phyloP scores from a whole-genome alignment of 371 early-diverging fungal species.

The Saksenaea oblongispora region DNA sequence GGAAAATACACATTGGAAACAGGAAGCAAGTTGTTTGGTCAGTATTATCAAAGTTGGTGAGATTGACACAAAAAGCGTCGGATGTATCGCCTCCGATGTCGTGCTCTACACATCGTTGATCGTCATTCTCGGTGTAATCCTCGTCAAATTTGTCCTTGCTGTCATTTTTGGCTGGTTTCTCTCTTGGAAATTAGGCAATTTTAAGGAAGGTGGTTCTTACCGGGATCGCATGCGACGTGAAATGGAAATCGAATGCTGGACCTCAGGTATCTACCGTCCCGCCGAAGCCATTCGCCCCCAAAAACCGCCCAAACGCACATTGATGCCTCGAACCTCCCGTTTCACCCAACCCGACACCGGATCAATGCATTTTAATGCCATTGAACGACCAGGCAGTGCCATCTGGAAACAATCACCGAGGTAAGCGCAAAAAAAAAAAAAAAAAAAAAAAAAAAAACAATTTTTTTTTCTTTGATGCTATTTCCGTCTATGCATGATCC shows the following conservation, averaged over 20 bases:
- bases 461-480: not conserved
- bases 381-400: conserved; percentile 26
- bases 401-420: conserved; percentile 41
- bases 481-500: not conserved
- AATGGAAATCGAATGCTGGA: conserved; percentile 64
- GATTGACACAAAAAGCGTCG: conserved; percentile 70
- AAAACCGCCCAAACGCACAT: conserved; percentile 24
- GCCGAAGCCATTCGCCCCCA: conserved; percentile 37
- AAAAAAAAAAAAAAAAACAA: too few relatives aligned
- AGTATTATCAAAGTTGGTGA: conserved; percentile 75
- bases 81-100: conserved; percentile 72
- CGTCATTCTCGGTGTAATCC: conserved; percentile 60
- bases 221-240: conserved; percentile 58
- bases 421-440: conserved; percentile 10
- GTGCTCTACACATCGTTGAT: conserved; percentile 56
- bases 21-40: conserved; percentile 60
- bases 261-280: conserved; percentile 49
- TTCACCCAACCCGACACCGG: conserved; percentile 48
- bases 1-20: conserved; percentile 22
- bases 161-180: conserved; percentile 79
- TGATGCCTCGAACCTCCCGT: conserved; percentile 46
- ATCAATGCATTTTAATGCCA: conserved; percentile 39
- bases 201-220: conserved; percentile 46
- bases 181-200: conserved; percentile 62
- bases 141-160: conserved; percentile 72